Base-by-base conservation (phyloP, 768 basidiomycete genomes). In the Russula sp. region DNA sequence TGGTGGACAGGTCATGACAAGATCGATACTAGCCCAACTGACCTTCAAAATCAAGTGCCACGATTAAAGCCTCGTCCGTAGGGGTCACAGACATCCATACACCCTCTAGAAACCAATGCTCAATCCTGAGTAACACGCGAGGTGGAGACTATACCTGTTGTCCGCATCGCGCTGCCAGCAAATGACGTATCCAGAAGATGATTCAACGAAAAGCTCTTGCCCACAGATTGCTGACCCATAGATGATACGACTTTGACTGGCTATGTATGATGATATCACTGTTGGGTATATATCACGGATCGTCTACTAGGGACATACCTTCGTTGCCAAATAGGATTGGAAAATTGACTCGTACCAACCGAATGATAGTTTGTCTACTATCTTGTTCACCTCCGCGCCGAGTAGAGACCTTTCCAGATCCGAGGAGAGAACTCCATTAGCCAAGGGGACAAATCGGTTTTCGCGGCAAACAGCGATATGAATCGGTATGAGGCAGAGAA, bases 71-170 rank as follows among this genome's bases (percentile, higher is more conserved):
- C 27, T 83, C 79, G 57, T 79, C 74, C 0, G 84, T 85, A 0
- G 85, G 85, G 2, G 85, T 84, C 5, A 83, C 82, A 1, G 84
- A 85, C 79, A 86, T 80, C 85, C 84, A 86, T 2, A 86, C 82
- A 6, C 84, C 84, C 73, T 84, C 82, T 69, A 68, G 31, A 14
- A 54, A 51, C n/a, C 11, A 39, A 18, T 49, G 39, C 13, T 16
- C 55, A 55, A 27, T 53, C 42, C 5, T 34, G 61, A 3, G 27
- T 6, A 9, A 35, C 31, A 31, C 14, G n/a, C 8, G 31, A 2
- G 18, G 18, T 6, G 20, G 18, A 9, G 9, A 40, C 31, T 13
- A n/a, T 56, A 75, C 76, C 78, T 39, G 82, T 86, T 9, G 84
- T 85, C 20, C 82, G 74, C 83, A 86, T 85, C 0, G 85, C 85